These are phyloP conservation scores for Neurospora tetrasperma DNA, from an alignment of 495 filamentous ascomycete genomes.

Conservation along the genomic window DNA sequence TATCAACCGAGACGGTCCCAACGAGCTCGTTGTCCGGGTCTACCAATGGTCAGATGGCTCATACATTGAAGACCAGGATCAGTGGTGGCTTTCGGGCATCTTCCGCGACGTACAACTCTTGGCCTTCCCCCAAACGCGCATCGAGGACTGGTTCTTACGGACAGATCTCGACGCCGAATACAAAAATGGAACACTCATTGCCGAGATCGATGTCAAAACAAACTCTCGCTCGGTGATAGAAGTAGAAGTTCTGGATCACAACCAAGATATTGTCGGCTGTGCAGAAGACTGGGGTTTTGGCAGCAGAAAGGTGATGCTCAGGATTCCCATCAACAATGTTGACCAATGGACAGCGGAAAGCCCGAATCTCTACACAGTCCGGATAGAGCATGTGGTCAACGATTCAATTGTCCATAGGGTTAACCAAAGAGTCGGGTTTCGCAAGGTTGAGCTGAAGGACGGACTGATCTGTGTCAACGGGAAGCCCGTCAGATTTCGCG, in stretches of 20 bases:
- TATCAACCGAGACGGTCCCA: constrained; percentile 30
- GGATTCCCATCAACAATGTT: constrained; percentile 34
- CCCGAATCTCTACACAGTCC: constrained; percentile 46
- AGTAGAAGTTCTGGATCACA: constrained; percentile 24
- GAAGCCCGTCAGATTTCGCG: constrained; percentile 42
- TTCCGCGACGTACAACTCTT: constrained; percentile 58
- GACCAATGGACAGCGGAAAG: constrained; percentile 59
- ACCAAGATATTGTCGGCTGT: constrained; percentile 8
- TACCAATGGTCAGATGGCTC: constrained; percentile 54
- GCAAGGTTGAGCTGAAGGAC: constrained; percentile 46
- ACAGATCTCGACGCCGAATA: constrained; percentile 47
- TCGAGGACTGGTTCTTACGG: constrained; percentile 49
- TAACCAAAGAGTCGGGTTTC: constrained; percentile 41
- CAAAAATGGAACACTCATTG: constrained; percentile 39
- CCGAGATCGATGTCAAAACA: constrained; percentile 32
- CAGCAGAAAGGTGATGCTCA: constrained; percentile 21
- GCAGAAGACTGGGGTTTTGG: constrained; percentile 1
- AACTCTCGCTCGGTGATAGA: constrained; percentile 19
- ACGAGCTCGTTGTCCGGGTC: constrained; percentile 46
- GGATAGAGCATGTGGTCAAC: constrained; percentile 21
- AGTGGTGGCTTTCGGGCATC: constrained; percentile 51
- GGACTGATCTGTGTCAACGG: constrained; percentile 52
- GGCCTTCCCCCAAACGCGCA: constrained; percentile 39
- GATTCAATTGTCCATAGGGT: not conserved
- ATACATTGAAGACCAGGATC: constrained; percentile 57